A percentile compares a stretch with the other conserved stretches of the same genome.
phyloP scores from a whole-genome alignment of 768 basidiomycete genomes.

The Leucogyrophana mollusca region DNA sequence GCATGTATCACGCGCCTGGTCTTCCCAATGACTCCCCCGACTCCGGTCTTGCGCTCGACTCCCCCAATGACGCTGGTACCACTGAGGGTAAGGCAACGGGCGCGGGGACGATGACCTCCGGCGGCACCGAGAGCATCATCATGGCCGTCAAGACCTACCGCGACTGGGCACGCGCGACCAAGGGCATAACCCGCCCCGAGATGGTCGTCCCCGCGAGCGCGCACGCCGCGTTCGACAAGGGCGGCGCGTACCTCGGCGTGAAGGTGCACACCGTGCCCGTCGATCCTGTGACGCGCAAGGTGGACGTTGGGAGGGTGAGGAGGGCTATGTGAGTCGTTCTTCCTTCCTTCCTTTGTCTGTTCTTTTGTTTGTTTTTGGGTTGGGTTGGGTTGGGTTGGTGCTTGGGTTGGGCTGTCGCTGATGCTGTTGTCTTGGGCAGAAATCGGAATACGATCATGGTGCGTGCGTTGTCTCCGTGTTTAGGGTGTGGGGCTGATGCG shows the following conservation, averaged over 20 bases:
- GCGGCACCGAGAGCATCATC: constrained; percentile 94
- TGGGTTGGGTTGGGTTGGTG: too few species aligned
- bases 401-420: too few species aligned
- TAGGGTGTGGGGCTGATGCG: too few species aligned
- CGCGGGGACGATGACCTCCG: constrained; percentile 90
- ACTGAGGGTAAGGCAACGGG: too few species aligned
- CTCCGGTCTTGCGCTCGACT: too few species aligned
- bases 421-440: constrained; percentile 34
- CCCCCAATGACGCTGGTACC: too few species aligned
- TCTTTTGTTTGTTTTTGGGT: constrained; percentile 2
- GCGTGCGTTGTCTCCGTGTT: constrained; percentile 12
- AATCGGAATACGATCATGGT: constrained; percentile 91
- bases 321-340: constrained; percentile 76
- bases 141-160: constrained; percentile 95
- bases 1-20: constrained; percentile 79
- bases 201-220: constrained; percentile 88
- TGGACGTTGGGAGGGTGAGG: constrained; percentile 70
- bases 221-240: constrained; percentile 96
- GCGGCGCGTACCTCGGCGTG: constrained; percentile 81
- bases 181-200: constrained; percentile 89
- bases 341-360: background rate
- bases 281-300: constrained; percentile 71
- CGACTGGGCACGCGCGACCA: constrained; percentile 82
- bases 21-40: too few species aligned
- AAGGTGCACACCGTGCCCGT: constrained; percentile 89